phyloP scores from a whole-genome alignment of 352 stramenopile species.

The Globisporangium perplexum region DNA sequence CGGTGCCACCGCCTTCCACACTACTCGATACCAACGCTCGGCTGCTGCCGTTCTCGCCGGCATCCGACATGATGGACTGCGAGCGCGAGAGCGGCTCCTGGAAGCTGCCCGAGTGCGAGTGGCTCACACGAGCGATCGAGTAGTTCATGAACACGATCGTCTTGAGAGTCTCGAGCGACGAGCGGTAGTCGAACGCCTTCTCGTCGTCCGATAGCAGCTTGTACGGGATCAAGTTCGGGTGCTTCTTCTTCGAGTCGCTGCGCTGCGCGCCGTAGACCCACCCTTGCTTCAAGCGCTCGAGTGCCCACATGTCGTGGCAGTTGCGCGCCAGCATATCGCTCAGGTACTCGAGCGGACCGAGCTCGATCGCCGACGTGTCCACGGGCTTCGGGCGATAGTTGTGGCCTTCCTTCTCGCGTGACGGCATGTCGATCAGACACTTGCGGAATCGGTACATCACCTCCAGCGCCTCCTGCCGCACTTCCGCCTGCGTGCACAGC shows the following conservation, averaged over 20 bases:
- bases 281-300: constrained; percentile 81
- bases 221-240: constrained; percentile 83
- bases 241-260: constrained; percentile 66
- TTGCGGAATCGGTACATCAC: constrained; percentile 88
- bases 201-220: constrained; percentile 74
- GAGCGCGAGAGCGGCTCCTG: constrained; percentile 62
- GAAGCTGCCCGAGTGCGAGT: constrained; percentile 54
- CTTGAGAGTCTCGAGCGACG: constrained; percentile 86
- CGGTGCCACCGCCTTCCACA: constrained; percentile 15
- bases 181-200: constrained; percentile 80
- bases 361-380: constrained; percentile 66
- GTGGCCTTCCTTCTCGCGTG: constrained; percentile 83
- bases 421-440: constrained; percentile 86
- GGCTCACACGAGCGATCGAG: constrained; percentile 48
- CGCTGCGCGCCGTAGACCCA: constrained; percentile 69
- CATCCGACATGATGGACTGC: constrained; percentile 57
- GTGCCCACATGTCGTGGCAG: constrained; percentile 83
- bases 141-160: constrained; percentile 89
- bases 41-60: constrained; percentile 12
- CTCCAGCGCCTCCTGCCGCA: constrained; percentile 69
- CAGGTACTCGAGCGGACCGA: constrained; percentile 67
- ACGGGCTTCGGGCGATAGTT: constrained; percentile 85
- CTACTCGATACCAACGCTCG: constrained; percentile 25
- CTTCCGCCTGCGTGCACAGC: constrained; percentile 62
- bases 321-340: constrained; percentile 78